Evolutionary conservation across 2,329 filamentous ascomycete species (phyloP).

Genomic region (Tolypocladium nubicola): DNA sequence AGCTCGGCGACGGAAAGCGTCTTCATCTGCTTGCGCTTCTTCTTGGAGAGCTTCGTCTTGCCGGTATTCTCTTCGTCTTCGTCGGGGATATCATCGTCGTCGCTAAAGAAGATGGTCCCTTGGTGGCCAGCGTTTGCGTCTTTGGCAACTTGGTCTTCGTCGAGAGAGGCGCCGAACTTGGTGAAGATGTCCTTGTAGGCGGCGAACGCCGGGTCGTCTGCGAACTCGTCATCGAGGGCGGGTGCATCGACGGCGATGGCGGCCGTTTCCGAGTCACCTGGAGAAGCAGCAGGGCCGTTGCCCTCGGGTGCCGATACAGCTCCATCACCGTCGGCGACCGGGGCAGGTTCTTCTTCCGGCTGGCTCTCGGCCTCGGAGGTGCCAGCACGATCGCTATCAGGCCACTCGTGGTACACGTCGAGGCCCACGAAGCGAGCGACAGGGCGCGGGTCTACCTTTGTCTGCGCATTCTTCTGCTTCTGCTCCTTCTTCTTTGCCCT

Average conservation of each 20-base stretch:
- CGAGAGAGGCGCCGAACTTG: constrained; percentile 60
- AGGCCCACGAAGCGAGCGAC: neutral
- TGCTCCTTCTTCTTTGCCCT: constrained; percentile 91
- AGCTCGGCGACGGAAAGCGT: constrained; percentile 92
- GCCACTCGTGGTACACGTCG: neutral
- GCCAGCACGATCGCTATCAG: neutral
- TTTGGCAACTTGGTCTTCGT: constrained; percentile 52
- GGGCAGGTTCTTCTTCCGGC: neutral
- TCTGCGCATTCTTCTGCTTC: constrained; percentile 60
- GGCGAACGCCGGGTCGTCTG: constrained; percentile 68
- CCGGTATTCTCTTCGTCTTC: constrained; percentile 63
- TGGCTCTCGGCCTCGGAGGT: neutral
- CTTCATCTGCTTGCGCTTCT: constrained; percentile 83
- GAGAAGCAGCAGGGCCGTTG: neutral
- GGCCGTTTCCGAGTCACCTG: constrained; percentile 1
- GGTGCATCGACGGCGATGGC: constrained; percentile 28
- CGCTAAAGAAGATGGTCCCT: constrained; percentile 72
- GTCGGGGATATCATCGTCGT: constrained; percentile 78
- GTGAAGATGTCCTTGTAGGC: constrained; percentile 76
- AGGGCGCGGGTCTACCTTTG: constrained; percentile 31
- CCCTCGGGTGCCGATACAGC: neutral
- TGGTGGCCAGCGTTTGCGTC: constrained; percentile 63
- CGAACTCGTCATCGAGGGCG: constrained; percentile 48
- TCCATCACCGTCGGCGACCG: neutral
- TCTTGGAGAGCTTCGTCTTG: constrained; percentile 74